Percentiles rank a stretch among this genome's conserved stretches.
These are phyloP conservation scores for Suillus occidentalis DNA, from an alignment of 768 basidiomycete species.

Conservation along the genomic window DNA sequence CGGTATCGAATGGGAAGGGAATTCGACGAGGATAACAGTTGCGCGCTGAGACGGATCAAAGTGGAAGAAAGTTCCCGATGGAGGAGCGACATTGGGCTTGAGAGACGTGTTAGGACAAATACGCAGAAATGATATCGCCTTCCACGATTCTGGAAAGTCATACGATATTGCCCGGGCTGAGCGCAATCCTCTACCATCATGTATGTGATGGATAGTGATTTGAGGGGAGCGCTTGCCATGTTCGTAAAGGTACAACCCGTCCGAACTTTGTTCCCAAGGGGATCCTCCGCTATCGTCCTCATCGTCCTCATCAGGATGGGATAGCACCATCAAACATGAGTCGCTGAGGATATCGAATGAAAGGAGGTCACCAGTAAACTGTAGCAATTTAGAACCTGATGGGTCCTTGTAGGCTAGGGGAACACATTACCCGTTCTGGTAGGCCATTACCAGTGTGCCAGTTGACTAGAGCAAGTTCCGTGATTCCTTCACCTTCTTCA, in stretches of 20 bases:
- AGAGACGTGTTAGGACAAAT: slow-evolving; percentile 51
- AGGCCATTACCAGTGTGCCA: slow-evolving; percentile 27
- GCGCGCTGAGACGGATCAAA: slow-evolving; percentile 52
- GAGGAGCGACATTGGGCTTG: slow-evolving; percentile 34
- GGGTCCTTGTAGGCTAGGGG: neutral
- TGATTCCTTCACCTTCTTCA: slow-evolving; percentile 33
- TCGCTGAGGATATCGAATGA: slow-evolving; percentile 33
- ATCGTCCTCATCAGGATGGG: slow-evolving; percentile 35
- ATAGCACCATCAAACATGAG: slow-evolving; percentile 23
- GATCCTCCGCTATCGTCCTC: slow-evolving; percentile 26
- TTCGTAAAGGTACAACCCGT: slow-evolving; percentile 32
- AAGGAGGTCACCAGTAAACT: slow-evolving; percentile 29
- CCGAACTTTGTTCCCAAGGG: slow-evolving; percentile 28
- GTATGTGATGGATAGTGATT: slow-evolving; percentile 25
- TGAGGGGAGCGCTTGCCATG: slow-evolving; percentile 33
- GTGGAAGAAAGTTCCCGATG: slow-evolving; percentile 53
- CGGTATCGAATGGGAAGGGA: slow-evolving; percentile 39
- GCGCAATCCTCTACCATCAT: slow-evolving; percentile 10
- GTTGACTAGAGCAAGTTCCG: slow-evolving; percentile 30
- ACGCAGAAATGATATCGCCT: slow-evolving; percentile 40
- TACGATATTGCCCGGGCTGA: slow-evolving; percentile 33
- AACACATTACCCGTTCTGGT: slow-evolving; percentile 1
- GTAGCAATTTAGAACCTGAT: neutral
- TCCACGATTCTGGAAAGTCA: slow-evolving; percentile 58
- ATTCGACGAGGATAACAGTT: slow-evolving; percentile 42